Base-by-base conservation (phyloP, 169 alveolate genomes). In the Eimeria necatrix region DNA sequence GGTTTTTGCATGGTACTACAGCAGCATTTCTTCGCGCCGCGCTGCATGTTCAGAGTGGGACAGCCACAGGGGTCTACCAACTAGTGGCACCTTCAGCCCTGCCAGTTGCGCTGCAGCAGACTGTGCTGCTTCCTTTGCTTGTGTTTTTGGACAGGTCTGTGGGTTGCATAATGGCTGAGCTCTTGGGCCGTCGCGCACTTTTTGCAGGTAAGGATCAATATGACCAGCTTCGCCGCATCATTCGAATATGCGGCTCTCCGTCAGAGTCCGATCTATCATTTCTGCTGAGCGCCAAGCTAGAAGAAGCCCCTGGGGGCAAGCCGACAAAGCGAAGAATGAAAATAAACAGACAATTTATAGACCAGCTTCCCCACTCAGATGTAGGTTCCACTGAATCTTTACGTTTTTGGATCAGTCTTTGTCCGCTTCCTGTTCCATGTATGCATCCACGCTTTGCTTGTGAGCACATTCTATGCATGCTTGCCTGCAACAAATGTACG, bases 141-240 rank as follows among this genome's bases (percentile, higher is more conserved):
- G 68, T 14, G 68, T 56, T 10, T 56, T 1, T 56, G 51, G 51
- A 6, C 93, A 86, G 93, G 93, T 96, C 99, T 4, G 98, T 98
- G 32, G 99, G 99, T 32, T 98, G 99, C 96, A 98, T 98, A 46
- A 96, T 98, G 84, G 99, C 98, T 9, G 99, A 98, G 95, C 94
- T 98, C 49, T 89, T 98, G 68, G 98, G 98, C 56, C 95, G 99
- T 49, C 96, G 98, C 26, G 98, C 99, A 12, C 89, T 98, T 52
- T 98, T 98, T 94, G 98, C 98, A 24, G 99, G 99, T 14, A 98
- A 98, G 89, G 98, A 98, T 95, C 98, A 98, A 89, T 91, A 98
- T 60, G 99, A 98, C 93, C 98, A 98, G 97, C 97, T 99, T 49
- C 94, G 97, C 78, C 97, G 98, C 64, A 98, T 98, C 10, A 96